phyloP scores from a whole-genome alignment of 495 filamentous ascomycete genomes.

The Ramalina intermedia region DNA sequence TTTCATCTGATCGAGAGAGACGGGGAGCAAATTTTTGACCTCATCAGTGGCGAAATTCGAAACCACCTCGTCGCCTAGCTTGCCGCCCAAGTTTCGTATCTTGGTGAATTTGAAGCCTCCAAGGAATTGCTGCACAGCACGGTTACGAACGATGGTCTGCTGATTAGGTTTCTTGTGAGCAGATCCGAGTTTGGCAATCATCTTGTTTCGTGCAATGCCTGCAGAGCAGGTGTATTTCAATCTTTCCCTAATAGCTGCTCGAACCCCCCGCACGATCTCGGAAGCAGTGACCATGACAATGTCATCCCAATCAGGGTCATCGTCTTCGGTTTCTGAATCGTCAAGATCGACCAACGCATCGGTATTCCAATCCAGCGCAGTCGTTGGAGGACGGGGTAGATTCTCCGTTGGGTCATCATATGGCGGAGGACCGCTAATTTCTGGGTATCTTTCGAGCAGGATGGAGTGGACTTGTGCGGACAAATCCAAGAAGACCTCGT shows the following conservation, averaged over 20 bases:
- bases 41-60: constrained; percentile 65
- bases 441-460: constrained; percentile 65
- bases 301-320: constrained; percentile 94
- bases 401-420: constrained; percentile 58
- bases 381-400: constrained; percentile 60
- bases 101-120: constrained; percentile 85
- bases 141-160: constrained; percentile 79
- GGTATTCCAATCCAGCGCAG: constrained; percentile 65
- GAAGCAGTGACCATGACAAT: constrained; percentile 72
- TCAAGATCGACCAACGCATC: constrained; percentile 70
- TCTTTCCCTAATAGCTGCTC: constrained; percentile 46
- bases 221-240: constrained; percentile 83
- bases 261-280: constrained; percentile 70
- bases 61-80: constrained; percentile 75
- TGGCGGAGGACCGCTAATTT: constrained; percentile 45
- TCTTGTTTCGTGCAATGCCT: constrained; percentile 81
- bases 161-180: constrained; percentile 84
- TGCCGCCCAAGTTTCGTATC: constrained; percentile 91
- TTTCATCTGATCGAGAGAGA: constrained; percentile 66
- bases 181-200: constrained; percentile 87
- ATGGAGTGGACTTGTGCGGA: constrained; percentile 66
- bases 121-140: constrained; percentile 69
- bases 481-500: constrained; percentile 86
- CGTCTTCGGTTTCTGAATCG: constrained; percentile 53
- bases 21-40: constrained; percentile 57